Base-by-base conservation (phyloP, 345 rosid species). In the Anacardium occidentale region DNA sequence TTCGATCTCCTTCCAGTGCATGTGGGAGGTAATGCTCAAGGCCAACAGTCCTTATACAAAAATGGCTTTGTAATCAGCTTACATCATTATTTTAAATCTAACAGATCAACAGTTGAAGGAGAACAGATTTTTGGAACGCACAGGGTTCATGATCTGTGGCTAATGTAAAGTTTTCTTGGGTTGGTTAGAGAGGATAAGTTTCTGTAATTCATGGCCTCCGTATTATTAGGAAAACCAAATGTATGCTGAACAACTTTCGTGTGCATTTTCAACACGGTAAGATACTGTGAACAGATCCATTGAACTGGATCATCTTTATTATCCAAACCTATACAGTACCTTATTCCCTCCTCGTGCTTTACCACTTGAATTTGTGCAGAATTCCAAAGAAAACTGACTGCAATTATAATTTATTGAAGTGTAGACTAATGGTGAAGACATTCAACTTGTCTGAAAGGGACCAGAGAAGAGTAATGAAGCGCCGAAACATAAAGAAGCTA, bases 1-100 rank as follows among this genome's bases (percentile, higher is more conserved):
- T 87, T 69, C 81, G 79, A 40, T 92, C 98, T 37, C 96, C 98
- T 72, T 77, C 80, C 10, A 79, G 82, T 65, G 47, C 85, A 56
- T 86, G 85, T 26, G 88, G 90, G 80, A 85, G 98, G 85, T 88
- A 88, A 85, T 65, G 37, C 71, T 55, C 53, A 61, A 68, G 57
- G 34, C 52, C 53, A 10, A 25, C 53, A 15, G 63, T 9, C 63
- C 21, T 32, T 32, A 62, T 20, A 14, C 69, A 44, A 15, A 51
- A 24, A 42, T 22, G 37, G 58, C 74, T 20, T 67, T 54, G 11
- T 59, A 59, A 58, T 70, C 55, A 7, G 18, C 21, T n/a, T 24
- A 67, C 77, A 34, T 66, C 63, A 57, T 77, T 72, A 26, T 79
- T 71, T 57, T 60, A 64, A 63, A 68, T 68, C 76, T 61, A 21